These are phyloP conservation scores for Chaetoceros muelleri DNA, from an alignment of 108 stramenopile genomes.

Conservation along the genomic window DNA sequence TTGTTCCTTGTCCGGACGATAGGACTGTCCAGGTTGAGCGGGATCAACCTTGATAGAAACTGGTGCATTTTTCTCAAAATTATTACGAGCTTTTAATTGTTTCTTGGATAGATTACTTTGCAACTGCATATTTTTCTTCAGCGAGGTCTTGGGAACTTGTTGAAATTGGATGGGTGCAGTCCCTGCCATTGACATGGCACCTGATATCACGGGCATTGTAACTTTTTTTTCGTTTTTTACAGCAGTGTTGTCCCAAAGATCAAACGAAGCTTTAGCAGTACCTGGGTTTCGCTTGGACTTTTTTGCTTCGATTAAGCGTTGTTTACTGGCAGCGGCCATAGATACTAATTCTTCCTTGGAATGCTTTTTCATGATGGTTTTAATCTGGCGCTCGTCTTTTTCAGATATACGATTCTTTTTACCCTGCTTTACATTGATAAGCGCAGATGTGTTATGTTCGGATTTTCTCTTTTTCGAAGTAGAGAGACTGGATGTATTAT, in stretches of 20 bases:
- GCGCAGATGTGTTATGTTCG: constrained; percentile 7
- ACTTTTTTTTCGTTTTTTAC: neutral
- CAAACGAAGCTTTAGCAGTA: constrained; percentile 38
- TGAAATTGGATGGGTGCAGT: constrained; percentile 1
- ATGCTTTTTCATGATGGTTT: constrained; percentile 33
- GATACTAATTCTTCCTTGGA: constrained; percentile 20
- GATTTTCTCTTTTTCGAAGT: constrained; percentile 1
- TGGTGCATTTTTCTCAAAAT: constrained; percentile 11
- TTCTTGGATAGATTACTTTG: constrained; percentile 19
- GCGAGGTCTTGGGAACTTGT: neutral
- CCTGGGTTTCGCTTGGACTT: constrained; percentile 21
- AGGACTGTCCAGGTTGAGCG: constrained; percentile 71
- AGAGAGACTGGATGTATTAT: neutral
- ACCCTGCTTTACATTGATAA: constrained; percentile 13
- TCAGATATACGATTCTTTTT: constrained; percentile 19
- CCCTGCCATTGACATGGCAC: constrained; percentile 7
- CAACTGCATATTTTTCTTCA: constrained; percentile 3
- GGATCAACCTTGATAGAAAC: constrained; percentile 46
- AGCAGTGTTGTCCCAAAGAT: constrained; percentile 52
- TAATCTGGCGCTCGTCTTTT: constrained; percentile 42
- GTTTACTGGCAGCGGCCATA: constrained; percentile 15
- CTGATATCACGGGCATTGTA: neutral
- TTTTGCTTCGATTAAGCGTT: constrained; percentile 22
- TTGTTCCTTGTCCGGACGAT: constrained; percentile 57
- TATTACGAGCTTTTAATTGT: constrained; percentile 15